phyloP scores from a whole-genome alignment of 441 rosid genomes.

The Mallotus repandus region DNA sequence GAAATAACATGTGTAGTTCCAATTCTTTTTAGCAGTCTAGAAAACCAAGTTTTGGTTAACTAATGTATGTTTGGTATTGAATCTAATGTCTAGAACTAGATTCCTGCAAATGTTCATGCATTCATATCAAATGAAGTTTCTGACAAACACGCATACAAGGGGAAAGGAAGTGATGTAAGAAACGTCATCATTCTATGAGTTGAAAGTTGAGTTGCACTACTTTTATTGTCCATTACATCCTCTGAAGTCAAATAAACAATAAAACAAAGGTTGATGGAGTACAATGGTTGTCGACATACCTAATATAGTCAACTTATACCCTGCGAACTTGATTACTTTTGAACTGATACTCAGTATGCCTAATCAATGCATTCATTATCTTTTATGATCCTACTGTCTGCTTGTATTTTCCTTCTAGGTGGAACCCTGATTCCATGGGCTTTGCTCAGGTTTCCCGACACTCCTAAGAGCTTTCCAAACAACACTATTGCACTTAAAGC shows the following conservation, averaged over 20 bases:
- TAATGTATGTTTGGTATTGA: not conserved
- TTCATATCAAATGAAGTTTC: not conserved
- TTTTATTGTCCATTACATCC: no score
- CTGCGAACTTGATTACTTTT: no score
- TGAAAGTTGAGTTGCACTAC: no score
- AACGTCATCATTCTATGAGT: no score
- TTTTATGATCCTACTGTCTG: not conserved
- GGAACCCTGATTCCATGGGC: constrained; percentile 46
- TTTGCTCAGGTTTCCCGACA: constrained; percentile 35
- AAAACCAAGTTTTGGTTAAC: not conserved
- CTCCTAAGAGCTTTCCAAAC: constrained; percentile 57
- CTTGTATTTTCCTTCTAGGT: not conserved
- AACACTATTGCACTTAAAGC: constrained; percentile 63
- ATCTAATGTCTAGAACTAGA: not conserved
- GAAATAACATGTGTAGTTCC: not conserved
- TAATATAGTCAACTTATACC: no score
- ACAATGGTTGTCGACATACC: not conserved
- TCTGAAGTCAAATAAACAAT: no score
- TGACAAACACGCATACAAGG: no score
- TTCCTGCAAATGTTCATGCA: not conserved
- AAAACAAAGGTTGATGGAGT: not conserved
- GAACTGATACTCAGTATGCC: not conserved
- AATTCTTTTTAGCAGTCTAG: not conserved
- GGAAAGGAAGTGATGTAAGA: no score
- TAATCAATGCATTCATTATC: not conserved